Base-by-base conservation (phyloP, 148 eudicot genomes). In the Arctostaphylos glauca region DNA sequence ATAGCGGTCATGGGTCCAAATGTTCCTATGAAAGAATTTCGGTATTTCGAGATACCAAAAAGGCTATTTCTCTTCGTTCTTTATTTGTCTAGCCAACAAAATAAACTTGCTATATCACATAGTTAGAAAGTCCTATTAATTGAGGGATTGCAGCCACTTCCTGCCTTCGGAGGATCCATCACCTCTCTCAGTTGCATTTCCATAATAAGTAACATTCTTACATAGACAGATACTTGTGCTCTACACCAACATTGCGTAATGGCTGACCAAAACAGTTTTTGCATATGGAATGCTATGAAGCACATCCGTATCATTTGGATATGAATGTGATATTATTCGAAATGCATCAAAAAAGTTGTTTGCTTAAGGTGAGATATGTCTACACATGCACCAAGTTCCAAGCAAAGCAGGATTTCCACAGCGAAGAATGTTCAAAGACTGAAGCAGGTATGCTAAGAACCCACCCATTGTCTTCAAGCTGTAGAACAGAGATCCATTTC, bases 401-500 rank as follows among this genome's bases (percentile, higher is more conserved):
- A 60, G 67, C 67, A 60, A 50, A 60, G 67, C 67, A 60, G 23
- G 67, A 60, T 21, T 60, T 60, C 67, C 31, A 9, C 31, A n/a
- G 67, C 21, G 67, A 60, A 21, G 13, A 25, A 60, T 21, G 31
- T 60, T 60, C 31, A n/a, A 60, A 60, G 31, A 60, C 0, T 9
- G 41, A 21, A 9, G 41, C 5, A 14, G 70, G 31, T 64, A 64
- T 23, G 70, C 70, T 64, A 64, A 64, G 70, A 64, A 64, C 70
- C 70, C 70, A 64, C 70, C 70, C 70, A 64, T 9, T 64, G 23
- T 64, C 25, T 64, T 64, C 41, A 64, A 64, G 70, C 41, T 64
- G 70, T 38, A 64, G 23, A 64, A 64, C 70, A 64, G 41, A 64
- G 70, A 64, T 64, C 70, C 70, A 64, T 21, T 21, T 64, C 70